A percentile compares a stretch with the other conserved stretches of the same genome.
These are phyloP conservation scores for Psilocybe azurescens DNA, from an alignment of 768 basidiomycete genomes.

Conservation along the genomic window DNA sequence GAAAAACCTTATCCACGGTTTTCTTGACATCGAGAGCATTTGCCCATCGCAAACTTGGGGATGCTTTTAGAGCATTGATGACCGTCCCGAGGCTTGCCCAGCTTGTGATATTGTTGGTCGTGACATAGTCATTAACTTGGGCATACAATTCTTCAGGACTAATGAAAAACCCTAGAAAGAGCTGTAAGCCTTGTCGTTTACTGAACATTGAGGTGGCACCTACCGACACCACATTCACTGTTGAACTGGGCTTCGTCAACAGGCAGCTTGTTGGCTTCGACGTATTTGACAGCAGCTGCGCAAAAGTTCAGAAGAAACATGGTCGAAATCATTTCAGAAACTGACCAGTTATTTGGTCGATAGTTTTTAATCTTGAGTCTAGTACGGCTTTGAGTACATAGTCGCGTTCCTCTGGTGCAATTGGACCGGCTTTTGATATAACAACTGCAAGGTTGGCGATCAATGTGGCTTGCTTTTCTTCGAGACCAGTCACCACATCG, in stretches of 20 bases:
- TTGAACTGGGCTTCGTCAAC: slow-evolving; percentile 77
- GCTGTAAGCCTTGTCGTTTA: not conserved
- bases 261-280: slow-evolving; percentile 63
- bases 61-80: slow-evolving; percentile 66
- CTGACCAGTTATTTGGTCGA: slow-evolving; percentile 89
- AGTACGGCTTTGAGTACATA: slow-evolving; percentile 73
- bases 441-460: slow-evolving; percentile 69
- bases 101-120: slow-evolving; percentile 57
- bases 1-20: slow-evolving; percentile 72
- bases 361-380: slow-evolving; percentile 73
- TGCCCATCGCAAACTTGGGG: slow-evolving; percentile 79
- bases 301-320: not conserved
- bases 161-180: slow-evolving; percentile 74
- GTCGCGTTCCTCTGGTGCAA: slow-evolving; percentile 58
- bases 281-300: slow-evolving; percentile 77
- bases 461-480: slow-evolving; percentile 80
- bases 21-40: slow-evolving; percentile 85
- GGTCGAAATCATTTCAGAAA: slow-evolving; percentile 1
- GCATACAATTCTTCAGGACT: slow-evolving; percentile 64
- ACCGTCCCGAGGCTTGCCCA: slow-evolving; percentile 80
- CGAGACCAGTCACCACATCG: slow-evolving; percentile 53
- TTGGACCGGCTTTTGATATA: slow-evolving; percentile 54
- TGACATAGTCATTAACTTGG: slow-evolving; percentile 62
- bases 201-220: not conserved
- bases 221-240: slow-evolving; percentile 86